Conservation (phyloP, 2,329 filamentous ascomycete species). For the Emergomyces africanus region DNA sequence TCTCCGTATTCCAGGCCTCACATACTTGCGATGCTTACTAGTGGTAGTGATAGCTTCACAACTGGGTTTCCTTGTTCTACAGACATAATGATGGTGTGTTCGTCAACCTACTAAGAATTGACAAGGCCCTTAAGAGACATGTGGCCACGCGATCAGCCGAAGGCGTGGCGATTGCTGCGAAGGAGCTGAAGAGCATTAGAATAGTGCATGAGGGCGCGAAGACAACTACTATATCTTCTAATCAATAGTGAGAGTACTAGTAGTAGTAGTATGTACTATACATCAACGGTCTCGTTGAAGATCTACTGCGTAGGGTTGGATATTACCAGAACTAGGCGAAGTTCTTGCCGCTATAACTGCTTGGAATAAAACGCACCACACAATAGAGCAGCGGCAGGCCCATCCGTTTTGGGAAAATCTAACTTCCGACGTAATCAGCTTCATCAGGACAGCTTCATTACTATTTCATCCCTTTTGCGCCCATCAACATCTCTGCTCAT, state of each 20-base stretch:
- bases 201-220: background rate
- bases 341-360: background rate
- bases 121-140: conserved; percentile 1
- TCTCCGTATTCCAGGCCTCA: background rate
- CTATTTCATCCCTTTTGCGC: background rate
- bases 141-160: conserved; percentile 3
- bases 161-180: background rate
- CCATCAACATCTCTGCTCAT: background rate
- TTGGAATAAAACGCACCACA: too few relatives aligned
- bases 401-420: background rate
- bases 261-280: too few relatives aligned
- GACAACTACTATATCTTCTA: background rate
- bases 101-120: background rate
- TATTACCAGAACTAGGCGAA: background rate
- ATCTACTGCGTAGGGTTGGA: background rate
- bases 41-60: conserved; percentile 51
- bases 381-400: background rate
- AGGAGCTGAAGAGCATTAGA: background rate
- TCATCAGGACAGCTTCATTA: conserved; percentile 1
- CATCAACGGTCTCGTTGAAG: too few relatives aligned
- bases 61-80: conserved; percentile 3
- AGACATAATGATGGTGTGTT: conserved; percentile 6
- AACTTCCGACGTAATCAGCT: background rate
- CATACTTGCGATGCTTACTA: conserved; percentile 30
- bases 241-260: too few relatives aligned